Percentiles rank a stretch among this genome's conserved stretches.
phyloP scores from a whole-genome alignment of 352 stramenopile species.

The Globisporangium spiculum region DNA sequence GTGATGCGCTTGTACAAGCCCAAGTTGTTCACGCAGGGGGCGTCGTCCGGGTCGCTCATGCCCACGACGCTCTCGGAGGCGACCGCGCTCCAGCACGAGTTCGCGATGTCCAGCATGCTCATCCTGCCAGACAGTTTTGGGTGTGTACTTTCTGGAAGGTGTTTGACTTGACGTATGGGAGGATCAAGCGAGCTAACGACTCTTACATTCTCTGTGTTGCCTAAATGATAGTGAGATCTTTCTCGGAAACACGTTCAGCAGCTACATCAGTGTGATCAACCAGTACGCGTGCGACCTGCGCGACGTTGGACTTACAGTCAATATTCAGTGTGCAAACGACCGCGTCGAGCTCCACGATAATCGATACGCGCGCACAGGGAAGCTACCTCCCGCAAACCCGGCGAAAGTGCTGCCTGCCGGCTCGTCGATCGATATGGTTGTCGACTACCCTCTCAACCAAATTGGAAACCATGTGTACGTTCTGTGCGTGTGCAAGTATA shows the following conservation, averaged over 20 bases:
- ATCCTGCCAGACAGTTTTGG: constrained; percentile 91
- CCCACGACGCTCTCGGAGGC: constrained; percentile 50
- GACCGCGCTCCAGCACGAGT: constrained; percentile 67
- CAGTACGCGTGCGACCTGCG: constrained; percentile 77
- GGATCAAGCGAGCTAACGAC: neutral
- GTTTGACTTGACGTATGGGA: neutral
- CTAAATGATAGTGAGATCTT: constrained; percentile 78
- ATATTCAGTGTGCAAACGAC: constrained; percentile 86
- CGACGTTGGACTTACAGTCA: constrained; percentile 75
- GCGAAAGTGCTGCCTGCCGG: constrained; percentile 59
- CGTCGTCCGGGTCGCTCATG: constrained; percentile 51
- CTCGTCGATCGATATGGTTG: constrained; percentile 89
- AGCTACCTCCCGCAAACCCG: constrained; percentile 73
- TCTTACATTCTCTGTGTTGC: neutral
- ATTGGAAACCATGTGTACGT: constrained; percentile 81
- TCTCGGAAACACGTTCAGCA: constrained; percentile 90
- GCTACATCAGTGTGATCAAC: constrained; percentile 92
- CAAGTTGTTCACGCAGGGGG: constrained; percentile 65
- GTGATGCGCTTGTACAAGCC: constrained; percentile 93
- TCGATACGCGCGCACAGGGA: constrained; percentile 62
- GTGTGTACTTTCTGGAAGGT: constrained; percentile 20
- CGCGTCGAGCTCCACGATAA: constrained; percentile 80
- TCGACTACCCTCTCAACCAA: constrained; percentile 89
- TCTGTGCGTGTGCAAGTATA: neutral
- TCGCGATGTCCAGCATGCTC: constrained; percentile 86